A percentile compares a stretch with the other conserved stretches of the same genome.
Evolutionary conservation across 257 asterid genomes (phyloP).

Genomic region (Thymus quinquecostatus): DNA sequence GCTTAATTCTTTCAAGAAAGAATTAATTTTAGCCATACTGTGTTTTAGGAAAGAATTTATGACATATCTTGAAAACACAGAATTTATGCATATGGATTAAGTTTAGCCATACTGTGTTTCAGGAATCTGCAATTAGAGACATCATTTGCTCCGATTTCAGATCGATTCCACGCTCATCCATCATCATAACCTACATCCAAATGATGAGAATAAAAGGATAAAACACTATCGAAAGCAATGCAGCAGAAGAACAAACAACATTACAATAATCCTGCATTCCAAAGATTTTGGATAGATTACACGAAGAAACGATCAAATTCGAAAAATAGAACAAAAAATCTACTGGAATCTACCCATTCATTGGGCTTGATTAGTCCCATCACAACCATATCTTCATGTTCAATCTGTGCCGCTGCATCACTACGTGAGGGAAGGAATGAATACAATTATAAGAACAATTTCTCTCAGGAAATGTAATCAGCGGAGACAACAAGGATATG

Average conservation of each 20-base stretch:
- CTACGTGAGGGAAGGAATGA: slow-evolving; percentile 36
- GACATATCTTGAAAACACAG: not conserved
- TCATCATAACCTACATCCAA: slow-evolving; percentile 67
- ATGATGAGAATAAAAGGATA: slow-evolving; percentile 18
- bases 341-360: slow-evolving; percentile 64
- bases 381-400: slow-evolving; percentile 71
- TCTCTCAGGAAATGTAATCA: not conserved
- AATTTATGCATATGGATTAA: not conserved
- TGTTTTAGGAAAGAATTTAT: not conserved
- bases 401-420: slow-evolving; percentile 72
- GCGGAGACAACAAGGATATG: not conserved
- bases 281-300: slow-evolving; percentile 2
- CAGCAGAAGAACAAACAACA: slow-evolving; percentile 2
- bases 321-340: not conserved
- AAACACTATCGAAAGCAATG: not conserved
- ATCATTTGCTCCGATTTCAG: slow-evolving; percentile 77
- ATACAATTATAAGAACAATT: slow-evolving; percentile 26
- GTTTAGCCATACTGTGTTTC: slow-evolving; percentile 55
- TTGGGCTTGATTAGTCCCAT: slow-evolving; percentile 62
- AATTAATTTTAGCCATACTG: not conserved
- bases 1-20: not conserved
- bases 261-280: slow-evolving; percentile 15
- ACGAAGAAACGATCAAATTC: not conserved
- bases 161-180: slow-evolving; percentile 72
- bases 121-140: slow-evolving; percentile 69